These are phyloP conservation scores for Heliocybe sulcata DNA, from an alignment of 1,284 basidiomycete genomes.

Conservation along the genomic window DNA sequence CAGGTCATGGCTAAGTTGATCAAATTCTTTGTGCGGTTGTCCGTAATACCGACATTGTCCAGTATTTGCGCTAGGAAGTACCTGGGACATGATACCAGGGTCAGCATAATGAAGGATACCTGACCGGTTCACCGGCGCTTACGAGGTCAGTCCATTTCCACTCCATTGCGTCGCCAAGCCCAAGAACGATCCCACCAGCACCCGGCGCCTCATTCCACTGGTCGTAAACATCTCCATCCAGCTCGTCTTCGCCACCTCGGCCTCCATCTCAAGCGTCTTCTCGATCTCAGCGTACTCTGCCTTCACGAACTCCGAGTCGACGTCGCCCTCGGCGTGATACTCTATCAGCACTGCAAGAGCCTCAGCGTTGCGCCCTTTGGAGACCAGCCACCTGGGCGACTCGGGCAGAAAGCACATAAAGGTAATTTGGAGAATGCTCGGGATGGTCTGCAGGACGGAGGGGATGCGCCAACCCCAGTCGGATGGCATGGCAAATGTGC, in stretches of 20 bases:
- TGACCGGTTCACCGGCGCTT: conserved; percentile 16
- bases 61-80: conserved; percentile 41
- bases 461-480: conserved; percentile 53
- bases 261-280: conserved; percentile 64
- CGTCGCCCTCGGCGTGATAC: conserved; percentile 29
- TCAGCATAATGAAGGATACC: not conserved
- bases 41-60: conserved; percentile 36
- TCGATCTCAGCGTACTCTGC: conserved; percentile 67
- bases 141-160: conserved; percentile 48
- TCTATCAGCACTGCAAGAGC: conserved; percentile 60
- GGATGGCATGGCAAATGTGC: conserved; percentile 37
- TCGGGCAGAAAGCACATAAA: conserved; percentile 61
- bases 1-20: conserved; percentile 48
- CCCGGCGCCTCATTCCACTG: conserved; percentile 40
- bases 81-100: conserved; percentile 16
- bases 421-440: conserved; percentile 37
- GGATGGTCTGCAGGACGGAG: conserved; percentile 45
- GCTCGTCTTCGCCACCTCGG: conserved; percentile 32
- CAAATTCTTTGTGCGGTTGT: conserved; percentile 41
- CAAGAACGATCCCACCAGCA: conserved; percentile 36
- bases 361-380: conserved; percentile 52
- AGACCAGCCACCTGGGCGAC: conserved; percentile 84
- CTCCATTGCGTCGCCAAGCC: conserved; percentile 46
- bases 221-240: conserved; percentile 37
- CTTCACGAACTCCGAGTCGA: conserved; percentile 46